phyloP scores from a whole-genome alignment of 2,329 filamentous ascomycete species.

The Stagonosporopsis rhizophila region DNA sequence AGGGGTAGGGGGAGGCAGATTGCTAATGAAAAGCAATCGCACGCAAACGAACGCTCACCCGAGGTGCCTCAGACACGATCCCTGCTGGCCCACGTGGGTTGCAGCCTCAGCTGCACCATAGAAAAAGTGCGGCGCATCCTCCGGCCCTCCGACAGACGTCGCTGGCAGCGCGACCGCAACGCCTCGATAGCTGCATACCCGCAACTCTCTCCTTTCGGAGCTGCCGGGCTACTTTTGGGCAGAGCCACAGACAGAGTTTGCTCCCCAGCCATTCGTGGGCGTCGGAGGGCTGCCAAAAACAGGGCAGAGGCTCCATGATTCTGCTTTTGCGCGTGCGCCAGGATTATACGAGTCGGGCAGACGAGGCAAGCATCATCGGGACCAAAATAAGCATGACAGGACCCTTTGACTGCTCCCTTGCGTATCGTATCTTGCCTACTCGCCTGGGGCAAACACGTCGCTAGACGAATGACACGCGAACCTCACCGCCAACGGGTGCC shows the following conservation, averaged over 20 bases:
- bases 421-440: slow-evolving; percentile 28
- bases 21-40: slow-evolving; percentile 33
- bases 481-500: slow-evolving; percentile 37
- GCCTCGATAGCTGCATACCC: slow-evolving; percentile 24
- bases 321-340: slow-evolving; percentile 28
- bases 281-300: slow-evolving; percentile 25
- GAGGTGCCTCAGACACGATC: slow-evolving; percentile 28
- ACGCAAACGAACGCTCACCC: slow-evolving; percentile 26
- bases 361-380: slow-evolving; percentile 28
- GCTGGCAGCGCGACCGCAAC: slow-evolving; percentile 11
- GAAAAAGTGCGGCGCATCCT: slow-evolving; percentile 2
- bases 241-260: slow-evolving; percentile 18
- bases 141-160: slow-evolving; percentile 14
- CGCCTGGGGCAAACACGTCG: slow-evolving; percentile 21
- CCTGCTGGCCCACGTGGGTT: slow-evolving; percentile 42
- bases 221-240: slow-evolving; percentile 20
- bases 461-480: slow-evolving; percentile 28
- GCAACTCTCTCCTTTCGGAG: slow-evolving; percentile 26
- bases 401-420: slow-evolving; percentile 25
- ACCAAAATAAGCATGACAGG: slow-evolving; percentile 45
- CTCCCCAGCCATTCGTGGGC: slow-evolving; percentile 24
- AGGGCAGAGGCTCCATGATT: slow-evolving; percentile 23
- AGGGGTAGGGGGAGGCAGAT: slow-evolving; percentile 33
- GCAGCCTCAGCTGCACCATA: slow-evolving; percentile 28
- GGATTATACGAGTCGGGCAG: slow-evolving; percentile 40